These are phyloP conservation scores for Pontederia crassipes DNA, from an alignment of 176 grass and related monocot species.

Conservation along the genomic window DNA sequence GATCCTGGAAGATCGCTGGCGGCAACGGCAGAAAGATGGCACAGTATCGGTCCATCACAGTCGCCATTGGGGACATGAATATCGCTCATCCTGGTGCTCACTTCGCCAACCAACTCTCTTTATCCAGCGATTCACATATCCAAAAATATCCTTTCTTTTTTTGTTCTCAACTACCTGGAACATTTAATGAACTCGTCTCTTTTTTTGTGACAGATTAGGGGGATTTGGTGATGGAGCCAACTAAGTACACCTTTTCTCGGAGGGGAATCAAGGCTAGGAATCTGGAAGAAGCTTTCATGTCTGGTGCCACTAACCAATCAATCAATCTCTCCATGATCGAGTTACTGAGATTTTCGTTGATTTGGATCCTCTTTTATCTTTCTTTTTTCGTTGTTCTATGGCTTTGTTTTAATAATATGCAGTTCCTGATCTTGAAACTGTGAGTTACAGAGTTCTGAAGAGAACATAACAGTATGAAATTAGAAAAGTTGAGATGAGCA, in stretches of 20 bases:
- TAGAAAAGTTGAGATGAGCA: conserved; percentile 65
- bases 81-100: conserved; percentile 65
- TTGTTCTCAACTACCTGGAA: neutral
- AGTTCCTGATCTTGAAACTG: conserved; percentile 81
- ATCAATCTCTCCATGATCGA: neutral
- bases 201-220: conserved; percentile 16
- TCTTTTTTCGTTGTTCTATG: neutral
- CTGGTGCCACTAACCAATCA: conserved; percentile 21
- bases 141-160: neutral
- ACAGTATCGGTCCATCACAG: neutral
- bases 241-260: conserved; percentile 59
- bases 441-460: conserved; percentile 56
- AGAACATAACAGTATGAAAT: conserved; percentile 60
- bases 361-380: neutral
- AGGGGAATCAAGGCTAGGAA: conserved; percentile 51
- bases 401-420: neutral
- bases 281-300: conserved; percentile 86
- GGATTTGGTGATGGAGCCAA: conserved; percentile 47
- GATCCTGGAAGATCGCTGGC: neutral
- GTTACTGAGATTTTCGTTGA: neutral
- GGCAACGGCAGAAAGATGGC: conserved; percentile 8
- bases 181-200: neutral
- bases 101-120: conserved; percentile 47
- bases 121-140: conserved; percentile 30
- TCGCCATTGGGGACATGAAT: conserved; percentile 40